A percentile compares a stretch with the other conserved stretches of the same genome.
Conservation (phyloP, 345 rosid genomes). For the Hirschfeldia incana region DNA sequence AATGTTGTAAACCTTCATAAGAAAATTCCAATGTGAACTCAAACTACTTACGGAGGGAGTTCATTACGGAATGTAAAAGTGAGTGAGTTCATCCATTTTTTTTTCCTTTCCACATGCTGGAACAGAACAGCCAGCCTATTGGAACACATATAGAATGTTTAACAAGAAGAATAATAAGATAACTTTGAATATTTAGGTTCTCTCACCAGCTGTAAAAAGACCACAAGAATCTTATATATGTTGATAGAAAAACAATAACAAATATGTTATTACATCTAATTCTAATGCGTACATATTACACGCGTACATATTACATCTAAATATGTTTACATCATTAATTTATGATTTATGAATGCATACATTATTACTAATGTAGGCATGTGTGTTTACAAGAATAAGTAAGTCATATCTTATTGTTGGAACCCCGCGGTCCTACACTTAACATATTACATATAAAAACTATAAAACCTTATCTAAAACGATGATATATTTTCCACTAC, state of each 20-base stretch:
- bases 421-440: background rate
- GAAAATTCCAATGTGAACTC: background rate
- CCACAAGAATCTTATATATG: background rate
- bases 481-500: background rate
- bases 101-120: background rate
- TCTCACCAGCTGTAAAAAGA: background rate
- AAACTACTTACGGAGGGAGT: background rate
- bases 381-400: constrained; percentile 31
- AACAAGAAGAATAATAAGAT: background rate
- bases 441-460: background rate
- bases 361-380: constrained; percentile 24
- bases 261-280: no score
- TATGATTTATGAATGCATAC: background rate
- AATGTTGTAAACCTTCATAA: background rate
- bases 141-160: background rate
- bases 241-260: background rate
- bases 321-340: background rate
- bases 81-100: constrained; percentile 17
- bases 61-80: background rate
- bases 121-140: background rate
- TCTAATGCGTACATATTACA: background rate
- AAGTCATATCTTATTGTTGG: background rate
- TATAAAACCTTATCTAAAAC: background rate
- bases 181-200: background rate
- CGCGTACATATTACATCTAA: no score